Evolutionary conservation across 306 rosid species (phyloP), one percentile per base, ranked within the genome.

Genomic region (Casuarina equisetifolia): DNA sequence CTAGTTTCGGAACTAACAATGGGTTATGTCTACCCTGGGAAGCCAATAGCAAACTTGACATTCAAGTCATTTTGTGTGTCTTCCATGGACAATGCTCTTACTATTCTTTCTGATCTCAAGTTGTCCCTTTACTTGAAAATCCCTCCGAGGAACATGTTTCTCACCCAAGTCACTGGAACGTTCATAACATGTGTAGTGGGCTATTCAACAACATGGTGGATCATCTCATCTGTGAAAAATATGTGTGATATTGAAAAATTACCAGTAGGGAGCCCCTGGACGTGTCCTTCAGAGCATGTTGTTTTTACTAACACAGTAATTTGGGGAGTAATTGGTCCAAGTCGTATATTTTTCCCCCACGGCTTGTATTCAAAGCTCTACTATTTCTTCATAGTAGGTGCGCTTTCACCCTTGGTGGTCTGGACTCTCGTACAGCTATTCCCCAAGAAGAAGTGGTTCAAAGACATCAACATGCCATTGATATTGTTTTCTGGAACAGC

Each of bases 141-240:
- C 32, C 75, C 75, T 32, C 66, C 66, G 4, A 53, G 66, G 17
- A n/a, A 46, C 10, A 52, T 73, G 66, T 25, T 25, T 25, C 32
- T 51, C 25, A 13, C 53, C 9, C 76, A 73, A 39, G 1, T 73
- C 25, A 12, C 8, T 49, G 76, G 76, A 54, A 51, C 64, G 54
- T 1, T 36, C 9, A 36, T 73, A 8, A 51, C 51, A 39, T 69
- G 3, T 6, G 6, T 4, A 10, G 63, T 57, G 4, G 4, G 20
- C 70, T 87, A 84, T 59, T 86, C 75, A 12, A 84, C 90, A 16
- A 74, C 88, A 0, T 87, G 88, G 90, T 87, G 90, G 90, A 86
- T 87, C 32, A 44, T 84, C 1, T 44, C 79, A 10, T 52, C 85
- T 5, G n/a, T 84, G 0, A 64, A 63, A 1, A 67, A 84, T 72